Base-by-base conservation (phyloP, 1,284 basidiomycete genomes). In the Melanopsichium pennsylvanicum region DNA sequence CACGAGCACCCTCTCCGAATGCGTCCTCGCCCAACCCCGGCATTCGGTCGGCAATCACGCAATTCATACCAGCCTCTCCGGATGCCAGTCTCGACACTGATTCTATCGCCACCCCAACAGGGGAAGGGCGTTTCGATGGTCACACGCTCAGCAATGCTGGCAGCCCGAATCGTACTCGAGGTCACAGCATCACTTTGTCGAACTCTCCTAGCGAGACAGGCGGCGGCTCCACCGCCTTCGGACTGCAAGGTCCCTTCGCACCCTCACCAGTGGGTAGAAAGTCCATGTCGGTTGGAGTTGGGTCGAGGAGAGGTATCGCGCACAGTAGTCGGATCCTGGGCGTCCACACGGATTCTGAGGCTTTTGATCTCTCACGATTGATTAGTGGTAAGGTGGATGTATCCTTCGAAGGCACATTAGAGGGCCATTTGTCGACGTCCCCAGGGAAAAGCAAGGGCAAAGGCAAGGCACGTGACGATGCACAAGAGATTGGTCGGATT, bases 351-450 rank as follows among this genome's bases (percentile, higher is more conserved):
- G 37, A 57, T 18, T 19, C 40, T 10, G 60, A 69, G 12, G 35
- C 43, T 1, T 37, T 59, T n/a, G 60, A 51, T 5, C 51, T 69
- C 4, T 48, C 56, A 7, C 39, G 45, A 37, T 52, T 69, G 37
- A 55, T 34, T 4, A 69, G 49, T 19, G 66, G 66, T 34, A 58
- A 71, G 21, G 60, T 71, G 12, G 60, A 67, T 26, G 66, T 63
- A 19, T 67, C 69, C 2, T 68, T 68, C 49, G 64, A 68, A 29
- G 58, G 44, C 6, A 40, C 57, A 6, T 35, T 60, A 21, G 36
- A 16, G 2, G 34, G 18, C 8, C 37, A 19, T 2, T n/a, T 23
- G 5, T 45, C 44, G 3, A 21, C 31, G 13, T 43, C 46, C 7
- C 39, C 41, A 12, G 32, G 41, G 13, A 12, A 21, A 19, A 22